phyloP scores from a whole-genome alignment of 257 asterid species.

The Penstemon newberryi region DNA sequence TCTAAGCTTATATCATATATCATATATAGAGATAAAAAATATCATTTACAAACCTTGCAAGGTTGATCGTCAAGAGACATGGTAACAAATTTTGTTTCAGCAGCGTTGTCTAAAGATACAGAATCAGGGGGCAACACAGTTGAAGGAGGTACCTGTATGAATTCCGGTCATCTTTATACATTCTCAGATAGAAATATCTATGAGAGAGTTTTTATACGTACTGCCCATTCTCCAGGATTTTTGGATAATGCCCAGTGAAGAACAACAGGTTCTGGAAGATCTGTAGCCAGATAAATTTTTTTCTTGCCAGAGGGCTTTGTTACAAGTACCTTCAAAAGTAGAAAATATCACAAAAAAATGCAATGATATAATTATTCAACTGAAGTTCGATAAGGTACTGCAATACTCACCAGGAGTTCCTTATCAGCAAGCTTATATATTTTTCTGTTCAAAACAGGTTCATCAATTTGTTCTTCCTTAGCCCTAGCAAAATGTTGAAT shows the following conservation, averaged over 20 bases:
- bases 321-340: slow-evolving; percentile 64
- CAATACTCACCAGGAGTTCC: slow-evolving; percentile 72
- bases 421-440: slow-evolving; percentile 57
- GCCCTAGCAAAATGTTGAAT: slow-evolving; percentile 49
- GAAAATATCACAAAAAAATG: slow-evolving; percentile 5
- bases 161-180: slow-evolving; percentile 20
- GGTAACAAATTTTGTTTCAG: slow-evolving; percentile 61
- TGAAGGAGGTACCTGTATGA: slow-evolving; percentile 76
- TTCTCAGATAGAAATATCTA: slow-evolving; percentile 16
- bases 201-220: slow-evolving; percentile 35
- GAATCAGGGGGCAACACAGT: slow-evolving; percentile 77
- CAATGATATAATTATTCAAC: not conserved
- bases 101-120: slow-evolving; percentile 58
- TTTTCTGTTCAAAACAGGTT: slow-evolving; percentile 49
- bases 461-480: slow-evolving; percentile 62
- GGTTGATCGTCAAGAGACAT: slow-evolving; percentile 44
- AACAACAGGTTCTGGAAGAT: slow-evolving; percentile 66
- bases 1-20: slow-evolving; percentile 17
- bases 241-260: slow-evolving; percentile 97
- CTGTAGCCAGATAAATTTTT: slow-evolving; percentile 76
- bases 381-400: slow-evolving; percentile 15
- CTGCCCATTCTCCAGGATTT: slow-evolving; percentile 88
- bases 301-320: slow-evolving; percentile 57
- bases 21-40: slow-evolving; percentile 18
- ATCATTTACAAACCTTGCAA: slow-evolving; percentile 49